These are phyloP conservation scores for Alternaria sp. DNA, from an alignment of 2,329 filamentous ascomycete species.

Conservation along the genomic window DNA sequence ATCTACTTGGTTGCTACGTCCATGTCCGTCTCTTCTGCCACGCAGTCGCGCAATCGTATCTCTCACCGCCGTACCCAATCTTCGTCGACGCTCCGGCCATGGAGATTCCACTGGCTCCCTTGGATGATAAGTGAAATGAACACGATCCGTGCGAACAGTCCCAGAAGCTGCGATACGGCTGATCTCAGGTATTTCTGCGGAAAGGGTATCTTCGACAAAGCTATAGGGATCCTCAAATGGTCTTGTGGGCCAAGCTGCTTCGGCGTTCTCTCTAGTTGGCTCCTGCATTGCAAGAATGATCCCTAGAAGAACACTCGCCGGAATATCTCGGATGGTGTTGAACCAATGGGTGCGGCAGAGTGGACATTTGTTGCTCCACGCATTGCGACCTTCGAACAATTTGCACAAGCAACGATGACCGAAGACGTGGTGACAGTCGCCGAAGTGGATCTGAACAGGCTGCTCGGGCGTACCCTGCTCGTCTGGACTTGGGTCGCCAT, in stretches of 20 bases:
- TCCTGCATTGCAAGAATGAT: too few relatives aligned
- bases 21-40: not conserved
- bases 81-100: not conserved
- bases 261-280: too few relatives aligned
- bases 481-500: not conserved
- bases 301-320: too few relatives aligned
- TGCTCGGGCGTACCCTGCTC: too few relatives aligned
- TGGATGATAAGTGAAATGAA: too few relatives aligned
- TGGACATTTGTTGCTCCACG: not conserved
- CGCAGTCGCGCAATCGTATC: not conserved
- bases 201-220: too few relatives aligned
- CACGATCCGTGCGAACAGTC: too few relatives aligned
- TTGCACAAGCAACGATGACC: not conserved
- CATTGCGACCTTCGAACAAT: fast-evolving
- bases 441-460: not conserved
- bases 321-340: too few relatives aligned
- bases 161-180: too few relatives aligned
- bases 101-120: not conserved
- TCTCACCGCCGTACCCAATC: fast-evolving
- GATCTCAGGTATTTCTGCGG: too few relatives aligned
- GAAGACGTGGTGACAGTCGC: not conserved
- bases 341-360: not conserved
- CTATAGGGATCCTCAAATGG: too few relatives aligned
- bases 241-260: too few relatives aligned
- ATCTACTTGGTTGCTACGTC: not conserved